phyloP scores from a whole-genome alignment of 805 yeast species.

The Pichia occidentalis region DNA sequence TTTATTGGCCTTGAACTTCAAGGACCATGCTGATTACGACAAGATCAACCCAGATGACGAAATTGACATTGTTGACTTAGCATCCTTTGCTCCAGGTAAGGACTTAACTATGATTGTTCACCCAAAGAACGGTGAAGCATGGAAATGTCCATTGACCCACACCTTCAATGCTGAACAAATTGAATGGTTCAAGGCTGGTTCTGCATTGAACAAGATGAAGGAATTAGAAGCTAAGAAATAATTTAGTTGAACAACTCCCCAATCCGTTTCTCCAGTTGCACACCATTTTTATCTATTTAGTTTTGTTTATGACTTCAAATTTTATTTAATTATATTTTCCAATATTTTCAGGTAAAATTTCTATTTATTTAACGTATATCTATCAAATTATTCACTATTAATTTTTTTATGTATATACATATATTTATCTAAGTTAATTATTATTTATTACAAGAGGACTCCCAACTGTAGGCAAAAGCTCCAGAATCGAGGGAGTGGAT shows the following conservation, averaged over 20 bases:
- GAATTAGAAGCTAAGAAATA: slow-evolving; percentile 16
- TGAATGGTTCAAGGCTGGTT: slow-evolving; percentile 98
- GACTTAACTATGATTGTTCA: slow-evolving; percentile 70
- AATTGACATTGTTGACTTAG: slow-evolving; percentile 80
- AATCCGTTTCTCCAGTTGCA: neutral
- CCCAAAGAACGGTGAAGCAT: slow-evolving; percentile 68
- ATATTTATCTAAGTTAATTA: neutral
- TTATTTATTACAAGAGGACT: neutral
- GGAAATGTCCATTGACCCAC: slow-evolving; percentile 91
- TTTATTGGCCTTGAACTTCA: slow-evolving; percentile 93
- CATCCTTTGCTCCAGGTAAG: slow-evolving; percentile 89
- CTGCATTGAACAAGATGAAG: slow-evolving; percentile 90
- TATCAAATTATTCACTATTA: slow-evolving; percentile 6
- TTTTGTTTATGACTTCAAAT: neutral
- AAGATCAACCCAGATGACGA: slow-evolving; percentile 86
- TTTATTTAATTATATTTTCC: slow-evolving; percentile 8
- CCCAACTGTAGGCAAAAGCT: neutral
- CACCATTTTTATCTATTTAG: neutral
- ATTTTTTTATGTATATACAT: neutral
- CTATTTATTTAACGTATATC: neutral
- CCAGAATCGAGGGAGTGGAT: too few relatives aligned
- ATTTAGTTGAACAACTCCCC: neutral
- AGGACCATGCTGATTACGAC: slow-evolving; percentile 85
- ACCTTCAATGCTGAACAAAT: slow-evolving; percentile 95
- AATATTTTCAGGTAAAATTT: neutral